These are phyloP conservation scores for Striga asiatica DNA, from an alignment of 257 asterid genomes.

Conservation along the genomic window DNA sequence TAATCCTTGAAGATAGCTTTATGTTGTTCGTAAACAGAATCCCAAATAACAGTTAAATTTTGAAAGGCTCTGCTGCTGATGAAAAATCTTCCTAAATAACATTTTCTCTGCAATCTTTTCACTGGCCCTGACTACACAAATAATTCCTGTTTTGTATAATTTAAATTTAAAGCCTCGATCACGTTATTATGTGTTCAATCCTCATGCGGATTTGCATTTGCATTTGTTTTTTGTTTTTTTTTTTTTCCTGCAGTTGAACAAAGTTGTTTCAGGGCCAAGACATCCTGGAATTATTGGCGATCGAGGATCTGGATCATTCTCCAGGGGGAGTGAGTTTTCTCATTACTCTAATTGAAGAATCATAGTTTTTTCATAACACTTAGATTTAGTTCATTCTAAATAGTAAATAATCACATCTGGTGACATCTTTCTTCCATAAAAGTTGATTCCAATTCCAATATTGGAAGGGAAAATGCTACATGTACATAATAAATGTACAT, in stretches of 20 bases:
- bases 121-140: neutral
- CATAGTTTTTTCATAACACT: neutral
- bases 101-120: neutral
- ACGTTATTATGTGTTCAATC: neutral
- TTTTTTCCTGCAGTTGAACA: constrained; percentile 57
- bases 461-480: no score
- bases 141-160: neutral
- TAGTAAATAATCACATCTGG: neutral
- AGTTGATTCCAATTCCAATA: constrained; percentile 1
- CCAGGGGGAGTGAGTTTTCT: constrained; percentile 73
- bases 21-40: constrained; percentile 2
- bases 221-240: no score
- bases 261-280: constrained; percentile 74
- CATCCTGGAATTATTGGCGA: constrained; percentile 92
- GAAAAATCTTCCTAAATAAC: neutral
- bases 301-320: constrained; percentile 86
- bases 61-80: neutral
- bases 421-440: neutral
- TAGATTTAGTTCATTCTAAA: neutral
- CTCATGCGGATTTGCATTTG: neutral
- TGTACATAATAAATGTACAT: no score
- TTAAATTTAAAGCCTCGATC: neutral
- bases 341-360: neutral
- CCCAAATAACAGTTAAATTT: neutral
- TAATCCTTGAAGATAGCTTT: constrained; percentile 3